Conservation (phyloP, 1,284 basidiomycete genomes). For the Austroboletus rostrupii region DNA sequence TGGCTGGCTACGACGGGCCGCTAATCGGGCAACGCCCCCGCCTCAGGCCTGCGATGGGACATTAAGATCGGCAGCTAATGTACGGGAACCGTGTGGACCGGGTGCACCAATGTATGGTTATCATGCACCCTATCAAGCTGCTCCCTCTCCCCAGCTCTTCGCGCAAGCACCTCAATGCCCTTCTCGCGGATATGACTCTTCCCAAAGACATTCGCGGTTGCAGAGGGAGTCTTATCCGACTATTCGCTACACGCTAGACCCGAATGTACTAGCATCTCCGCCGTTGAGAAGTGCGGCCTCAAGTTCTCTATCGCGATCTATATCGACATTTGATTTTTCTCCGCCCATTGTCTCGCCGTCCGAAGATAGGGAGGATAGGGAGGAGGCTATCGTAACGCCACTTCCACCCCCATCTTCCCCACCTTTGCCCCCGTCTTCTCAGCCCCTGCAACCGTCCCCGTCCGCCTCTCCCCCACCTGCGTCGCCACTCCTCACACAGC, state of each 20-base stretch:
- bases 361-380: neutral
- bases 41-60: neutral
- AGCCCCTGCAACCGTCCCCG: neutral
- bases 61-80: neutral
- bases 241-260: neutral
- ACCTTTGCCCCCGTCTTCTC: neutral
- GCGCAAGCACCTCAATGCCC: conserved; percentile 5
- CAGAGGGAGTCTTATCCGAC: neutral
- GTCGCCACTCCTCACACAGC: neutral
- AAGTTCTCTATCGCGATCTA: neutral
- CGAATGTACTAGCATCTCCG: neutral
- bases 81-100: conserved; percentile 3
- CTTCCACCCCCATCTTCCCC: neutral
- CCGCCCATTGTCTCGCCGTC: conserved; percentile 3
- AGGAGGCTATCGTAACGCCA: neutral
- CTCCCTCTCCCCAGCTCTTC: neutral
- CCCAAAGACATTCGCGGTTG: neutral
- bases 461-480: too few relatives aligned
- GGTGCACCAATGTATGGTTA: neutral
- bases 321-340: neutral
- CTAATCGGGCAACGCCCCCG: neutral
- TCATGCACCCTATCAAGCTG: neutral
- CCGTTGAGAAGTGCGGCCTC: conserved; percentile 1
- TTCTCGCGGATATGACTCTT: conserved; percentile 1
- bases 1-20: conserved; percentile 4